Evolutionary conservation across 208 protist species (phyloP), one percentile per base, ranked within the genome.

Genomic region (Eutreptiella sp.): DNA sequence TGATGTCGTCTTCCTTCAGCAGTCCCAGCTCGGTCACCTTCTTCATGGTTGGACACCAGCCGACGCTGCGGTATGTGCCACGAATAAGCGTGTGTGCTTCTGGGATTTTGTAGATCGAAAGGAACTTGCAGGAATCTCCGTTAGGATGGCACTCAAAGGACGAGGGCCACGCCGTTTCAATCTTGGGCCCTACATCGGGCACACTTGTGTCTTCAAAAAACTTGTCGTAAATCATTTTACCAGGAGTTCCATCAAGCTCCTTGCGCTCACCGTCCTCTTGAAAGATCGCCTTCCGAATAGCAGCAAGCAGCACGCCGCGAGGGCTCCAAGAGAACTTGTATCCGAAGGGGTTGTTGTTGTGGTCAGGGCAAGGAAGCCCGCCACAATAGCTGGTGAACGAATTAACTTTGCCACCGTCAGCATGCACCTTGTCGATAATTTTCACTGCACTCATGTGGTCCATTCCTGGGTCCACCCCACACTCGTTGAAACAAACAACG

Each of bases 321-420:
- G 84, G 79, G 39, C 29, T 53, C 84, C 84, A 89, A 28, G 45
- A 66, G 58, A 88, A 85, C 67, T 89, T 89, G 73, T 89, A 89
- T 33, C 76, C 75, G n/a, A 89, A 45, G 32, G 83, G 74, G 48
- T 89, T 88, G 66, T 83, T 66, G 46, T 50, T 63, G 4, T 21
- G 5, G 26, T 87, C 75, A 26, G 82, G 80, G 3, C 76, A 77
- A 23, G 83, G 83, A 0, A 89, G 63, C 33, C 83, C 83, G 50
- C 84, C 84, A 53, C 80, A 86, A 66, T 63, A 83, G 19, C 41
- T 62, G 11, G 28, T 46, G 46, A 80, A 80, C n/a, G 26, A 46
- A 21, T 53, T 31, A 48, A 81, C 50, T 11, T 71, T 71, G 23
- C 73, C 73, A 29, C 74, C 79, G 24, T 75, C 42, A 36, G 28